phyloP scores from a whole-genome alignment of 169 alveolate genomes.

The Cryptosporidium baileyi region DNA sequence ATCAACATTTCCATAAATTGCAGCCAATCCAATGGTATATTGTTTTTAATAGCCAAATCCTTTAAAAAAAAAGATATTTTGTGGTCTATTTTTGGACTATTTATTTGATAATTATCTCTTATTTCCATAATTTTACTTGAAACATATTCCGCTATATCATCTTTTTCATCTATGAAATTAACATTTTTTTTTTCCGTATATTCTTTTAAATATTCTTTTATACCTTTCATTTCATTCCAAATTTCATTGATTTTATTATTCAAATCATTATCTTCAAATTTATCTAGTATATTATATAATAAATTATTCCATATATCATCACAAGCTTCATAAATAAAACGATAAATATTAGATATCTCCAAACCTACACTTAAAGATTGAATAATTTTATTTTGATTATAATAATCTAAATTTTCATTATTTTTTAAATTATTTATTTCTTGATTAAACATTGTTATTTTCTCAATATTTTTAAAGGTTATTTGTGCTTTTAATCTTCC shows the following conservation, averaged over 20 bases:
- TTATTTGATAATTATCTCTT: background rate
- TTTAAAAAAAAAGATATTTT: background rate
- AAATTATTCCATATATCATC: slow-evolving; percentile 50
- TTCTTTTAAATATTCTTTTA: slow-evolving; percentile 12
- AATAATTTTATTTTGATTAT: slow-evolving; percentile 2
- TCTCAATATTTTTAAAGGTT: background rate
- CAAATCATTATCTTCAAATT: background rate
- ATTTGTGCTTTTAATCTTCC: slow-evolving; percentile 42
- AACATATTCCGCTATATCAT: slow-evolving; percentile 26
- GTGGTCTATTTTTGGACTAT: background rate
- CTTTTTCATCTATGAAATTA: background rate
- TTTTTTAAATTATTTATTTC: background rate
- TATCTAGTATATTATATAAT: background rate
- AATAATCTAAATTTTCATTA: background rate
- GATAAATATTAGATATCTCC: slow-evolving; percentile 59
- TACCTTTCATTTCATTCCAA: slow-evolving; percentile 12
- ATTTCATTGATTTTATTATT: background rate
- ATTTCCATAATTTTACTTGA: slow-evolving; percentile 53
- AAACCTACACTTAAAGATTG: background rate
- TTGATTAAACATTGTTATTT: no score
- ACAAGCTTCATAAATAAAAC: slow-evolving; percentile 32
- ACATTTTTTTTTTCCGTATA: background rate
- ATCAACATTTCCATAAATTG: slow-evolving; percentile 25
- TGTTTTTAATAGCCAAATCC: slow-evolving; percentile 14
- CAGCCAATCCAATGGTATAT: slow-evolving; percentile 44